Percentiles rank a stretch among this genome's conserved stretches.
Conservation (phyloP, 164 flowering plant genomes). For the Malania oleifera region DNA sequence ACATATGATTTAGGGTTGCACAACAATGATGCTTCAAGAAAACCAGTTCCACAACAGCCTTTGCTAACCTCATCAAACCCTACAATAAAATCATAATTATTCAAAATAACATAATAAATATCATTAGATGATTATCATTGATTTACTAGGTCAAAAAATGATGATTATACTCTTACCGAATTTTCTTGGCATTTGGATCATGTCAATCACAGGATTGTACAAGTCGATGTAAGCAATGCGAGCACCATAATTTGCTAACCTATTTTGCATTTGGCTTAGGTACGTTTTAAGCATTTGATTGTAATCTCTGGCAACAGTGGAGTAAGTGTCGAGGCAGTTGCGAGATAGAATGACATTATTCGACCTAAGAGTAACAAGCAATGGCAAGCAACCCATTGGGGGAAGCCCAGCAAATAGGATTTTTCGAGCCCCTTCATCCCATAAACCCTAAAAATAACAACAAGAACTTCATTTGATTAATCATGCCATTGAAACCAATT, state of each 20-base stretch:
- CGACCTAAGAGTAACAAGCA: constrained; percentile 38
- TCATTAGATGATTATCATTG: background rate
- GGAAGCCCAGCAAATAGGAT: constrained; percentile 45
- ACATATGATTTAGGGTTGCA: constrained; percentile 35
- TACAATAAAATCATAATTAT: constrained; percentile 7
- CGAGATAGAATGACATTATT: constrained; percentile 10
- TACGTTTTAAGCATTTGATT: constrained; percentile 35
- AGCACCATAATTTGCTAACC: constrained; percentile 10
- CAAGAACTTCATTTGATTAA: too few relatives aligned
- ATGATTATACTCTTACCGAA: constrained; percentile 29
- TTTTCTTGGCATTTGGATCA: constrained; percentile 25
- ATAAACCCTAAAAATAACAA: constrained; percentile 38
- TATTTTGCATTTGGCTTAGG: constrained; percentile 22
- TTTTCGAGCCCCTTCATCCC: constrained; percentile 44
- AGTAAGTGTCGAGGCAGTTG: constrained; percentile 25
- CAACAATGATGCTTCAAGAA: constrained; percentile 33
- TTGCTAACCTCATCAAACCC: constrained; percentile 40
- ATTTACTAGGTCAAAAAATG: background rate
- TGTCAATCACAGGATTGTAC: constrained; percentile 24
- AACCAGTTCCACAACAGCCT: constrained; percentile 75
- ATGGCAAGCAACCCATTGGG: constrained; percentile 74
- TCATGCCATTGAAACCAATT: too few relatives aligned
- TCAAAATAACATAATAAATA: background rate
- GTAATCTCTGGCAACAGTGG: constrained; percentile 32
- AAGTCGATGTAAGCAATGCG: constrained; percentile 26